These are phyloP conservation scores for Globisporangium solare DNA, from an alignment of 352 stramenopile species.

Conservation along the genomic window DNA sequence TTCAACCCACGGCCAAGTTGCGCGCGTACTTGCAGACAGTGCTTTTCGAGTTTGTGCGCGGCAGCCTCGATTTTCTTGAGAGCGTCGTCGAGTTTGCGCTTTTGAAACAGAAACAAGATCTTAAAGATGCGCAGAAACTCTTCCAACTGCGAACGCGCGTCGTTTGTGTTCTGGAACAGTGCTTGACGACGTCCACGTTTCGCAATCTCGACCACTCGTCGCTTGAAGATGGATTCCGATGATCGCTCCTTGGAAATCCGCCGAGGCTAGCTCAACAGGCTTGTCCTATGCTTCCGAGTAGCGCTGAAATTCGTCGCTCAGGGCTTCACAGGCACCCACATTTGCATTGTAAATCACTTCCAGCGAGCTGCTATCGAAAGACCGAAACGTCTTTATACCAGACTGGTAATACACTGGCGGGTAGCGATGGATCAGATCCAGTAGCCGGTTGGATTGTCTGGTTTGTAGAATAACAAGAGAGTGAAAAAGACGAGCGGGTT, in stretches of 20 bases:
- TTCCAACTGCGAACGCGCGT: constrained; percentile 34
- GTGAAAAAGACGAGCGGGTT: background rate
- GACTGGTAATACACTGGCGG: constrained; percentile 46
- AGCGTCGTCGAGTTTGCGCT: constrained; percentile 18
- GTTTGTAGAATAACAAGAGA: background rate
- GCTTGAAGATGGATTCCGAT: constrained; percentile 6
- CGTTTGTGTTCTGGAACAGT: constrained; percentile 6
- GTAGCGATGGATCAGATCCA: constrained; percentile 30
- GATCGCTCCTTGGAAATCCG: constrained; percentile 4
- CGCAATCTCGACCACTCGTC: background rate
- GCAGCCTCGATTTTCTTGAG: background rate
- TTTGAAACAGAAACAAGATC: constrained; percentile 40
- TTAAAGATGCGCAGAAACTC: constrained; percentile 44
- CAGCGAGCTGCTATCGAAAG: constrained; percentile 13
- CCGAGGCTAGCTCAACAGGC: background rate
- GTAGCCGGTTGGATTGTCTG: constrained; percentile 26
- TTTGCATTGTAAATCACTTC: constrained; percentile 21
- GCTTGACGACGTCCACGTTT: background rate
- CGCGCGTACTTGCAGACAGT: background rate
- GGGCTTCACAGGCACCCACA: constrained; percentile 3
- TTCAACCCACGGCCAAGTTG: constrained; percentile 29
- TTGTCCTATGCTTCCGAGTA: background rate
- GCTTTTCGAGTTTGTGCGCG: constrained; percentile 5
- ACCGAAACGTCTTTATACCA: constrained; percentile 35
- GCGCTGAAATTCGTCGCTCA: constrained; percentile 6